Percentiles rank a stretch among this genome's conserved stretches.
These are phyloP conservation scores for Schrenkiella parvula DNA, from an alignment of 345 rosid genomes.

Conservation along the genomic window DNA sequence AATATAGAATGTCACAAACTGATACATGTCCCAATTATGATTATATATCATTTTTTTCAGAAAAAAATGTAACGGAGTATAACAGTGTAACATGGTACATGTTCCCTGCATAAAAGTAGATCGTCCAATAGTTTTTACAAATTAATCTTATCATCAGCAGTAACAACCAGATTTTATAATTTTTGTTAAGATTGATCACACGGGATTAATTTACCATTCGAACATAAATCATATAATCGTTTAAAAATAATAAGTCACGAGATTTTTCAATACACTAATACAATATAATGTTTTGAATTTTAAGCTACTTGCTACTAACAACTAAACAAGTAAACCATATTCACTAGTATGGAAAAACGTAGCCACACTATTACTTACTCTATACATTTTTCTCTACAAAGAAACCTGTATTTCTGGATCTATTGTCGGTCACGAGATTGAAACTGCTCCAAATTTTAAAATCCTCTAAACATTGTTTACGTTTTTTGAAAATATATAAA, in stretches of 20 bases:
- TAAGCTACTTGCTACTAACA: not conserved
- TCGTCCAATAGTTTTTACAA: too few relatives aligned
- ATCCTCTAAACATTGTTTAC: not conserved
- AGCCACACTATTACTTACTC: not conserved
- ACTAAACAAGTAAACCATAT: not conserved
- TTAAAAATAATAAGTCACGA: not conserved
- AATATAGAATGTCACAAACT: not conserved
- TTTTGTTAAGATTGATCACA: too few relatives aligned
- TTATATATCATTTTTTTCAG: too few relatives aligned
- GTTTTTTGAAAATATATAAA: not conserved
- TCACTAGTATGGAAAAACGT: not conserved
- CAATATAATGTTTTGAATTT: not conserved
- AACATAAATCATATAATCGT: too few relatives aligned
- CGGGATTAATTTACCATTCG: too few relatives aligned
- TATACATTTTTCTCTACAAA: not conserved
- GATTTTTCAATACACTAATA: not conserved
- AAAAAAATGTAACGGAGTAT: too few relatives aligned
- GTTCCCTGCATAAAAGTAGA: too few relatives aligned
- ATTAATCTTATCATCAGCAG: too few relatives aligned
- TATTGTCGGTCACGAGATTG: constrained; percentile 9
- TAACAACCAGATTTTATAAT: too few relatives aligned
- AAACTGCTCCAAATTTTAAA: not conserved
- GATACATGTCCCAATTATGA: not conserved
- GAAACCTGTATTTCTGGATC: not conserved
- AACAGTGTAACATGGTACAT: too few relatives aligned